Percentiles rank a stretch among this genome's conserved stretches.
These are phyloP conservation scores for Leucosporidium scottii DNA, from an alignment of 768 basidiomycete genomes.

Conservation along the genomic window DNA sequence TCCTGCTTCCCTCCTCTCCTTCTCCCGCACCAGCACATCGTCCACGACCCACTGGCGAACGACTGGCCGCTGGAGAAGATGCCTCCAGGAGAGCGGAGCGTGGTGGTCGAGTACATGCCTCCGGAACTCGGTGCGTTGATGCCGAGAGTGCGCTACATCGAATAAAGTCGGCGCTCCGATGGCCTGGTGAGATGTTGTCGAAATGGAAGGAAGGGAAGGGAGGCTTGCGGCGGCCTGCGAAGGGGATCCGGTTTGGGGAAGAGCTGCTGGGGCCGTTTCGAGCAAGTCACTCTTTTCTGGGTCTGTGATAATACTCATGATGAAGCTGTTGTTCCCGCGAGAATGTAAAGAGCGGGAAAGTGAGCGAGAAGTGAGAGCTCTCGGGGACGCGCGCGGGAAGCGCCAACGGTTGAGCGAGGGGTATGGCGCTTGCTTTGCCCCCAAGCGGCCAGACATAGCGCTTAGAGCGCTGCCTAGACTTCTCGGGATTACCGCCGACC, in stretches of 20 bases:
- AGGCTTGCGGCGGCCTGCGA: not conserved
- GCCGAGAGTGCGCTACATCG: constrained; percentile 6
- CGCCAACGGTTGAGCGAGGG: too few relatives aligned
- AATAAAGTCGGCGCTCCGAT: not conserved
- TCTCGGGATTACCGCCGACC: too few relatives aligned
- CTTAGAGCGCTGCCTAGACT: too few relatives aligned
- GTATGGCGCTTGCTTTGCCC: too few relatives aligned
- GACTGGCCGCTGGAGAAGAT: constrained; percentile 5
- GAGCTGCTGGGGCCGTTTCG: too few relatives aligned
- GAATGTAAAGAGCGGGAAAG: too few relatives aligned
- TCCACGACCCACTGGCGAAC: constrained; percentile 6
- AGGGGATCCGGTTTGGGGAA: not conserved
- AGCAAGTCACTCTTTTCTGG: too few relatives aligned
- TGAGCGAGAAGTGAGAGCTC: too few relatives aligned
- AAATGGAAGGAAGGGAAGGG: not conserved
- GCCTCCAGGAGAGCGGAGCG: constrained; percentile 1
- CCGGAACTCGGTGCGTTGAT: not conserved
- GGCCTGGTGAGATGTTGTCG: not conserved
- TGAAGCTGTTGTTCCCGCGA: too few relatives aligned
- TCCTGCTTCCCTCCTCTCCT: constrained; percentile 12
- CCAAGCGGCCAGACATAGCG: too few relatives aligned
- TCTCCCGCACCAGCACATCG: not conserved
- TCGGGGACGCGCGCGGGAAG: too few relatives aligned
- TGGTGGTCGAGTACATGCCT: not conserved
- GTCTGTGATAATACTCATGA: too few relatives aligned